Evolutionary conservation across 2,329 filamentous ascomycete genomes (phyloP).

Genomic region (Peltaster fructicola): DNA sequence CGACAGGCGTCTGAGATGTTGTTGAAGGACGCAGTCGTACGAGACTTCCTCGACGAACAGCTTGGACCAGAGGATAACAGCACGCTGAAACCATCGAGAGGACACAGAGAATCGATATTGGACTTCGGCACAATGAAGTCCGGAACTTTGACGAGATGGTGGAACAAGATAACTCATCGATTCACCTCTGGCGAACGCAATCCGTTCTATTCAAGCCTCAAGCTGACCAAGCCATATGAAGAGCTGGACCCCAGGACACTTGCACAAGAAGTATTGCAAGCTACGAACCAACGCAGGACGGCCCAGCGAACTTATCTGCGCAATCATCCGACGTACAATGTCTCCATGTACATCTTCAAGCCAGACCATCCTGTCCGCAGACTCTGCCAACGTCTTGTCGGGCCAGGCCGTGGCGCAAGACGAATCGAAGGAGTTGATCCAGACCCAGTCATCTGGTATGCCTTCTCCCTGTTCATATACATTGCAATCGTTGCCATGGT

Average conservation of each 20-base stretch:
- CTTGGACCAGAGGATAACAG: conserved; percentile 14
- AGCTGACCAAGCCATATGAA: conserved; percentile 53
- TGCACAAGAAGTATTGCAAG: conserved; percentile 77
- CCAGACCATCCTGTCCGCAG: conserved; percentile 62
- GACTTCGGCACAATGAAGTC: conserved; percentile 4
- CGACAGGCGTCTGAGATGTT: conserved; percentile 90
- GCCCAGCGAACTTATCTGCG: conserved; percentile 82
- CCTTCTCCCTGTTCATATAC: conserved; percentile 87
- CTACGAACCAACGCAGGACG: conserved; percentile 63
- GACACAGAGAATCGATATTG: conserved; percentile 3
- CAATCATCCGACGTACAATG: conserved; percentile 81
- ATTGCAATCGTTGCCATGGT: conserved; percentile 94
- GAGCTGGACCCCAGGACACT: conserved; percentile 69
- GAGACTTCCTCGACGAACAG: conserved; percentile 77
- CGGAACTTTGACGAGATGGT: conserved; percentile 10
- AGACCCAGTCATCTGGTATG: conserved; percentile 78
- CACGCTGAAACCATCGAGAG: conserved; percentile 1
- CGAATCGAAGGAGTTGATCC: conserved; percentile 81
- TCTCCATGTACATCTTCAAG: conserved; percentile 70
- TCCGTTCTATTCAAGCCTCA: conserved; percentile 78
- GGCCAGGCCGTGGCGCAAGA: conserved; percentile 71
- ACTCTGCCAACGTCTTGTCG: conserved; percentile 76
- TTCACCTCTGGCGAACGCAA: conserved; percentile 51
- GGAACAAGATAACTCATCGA: conserved; percentile 11
- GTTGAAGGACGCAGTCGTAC: conserved; percentile 85